These are phyloP conservation scores for Chenopodium quinoa DNA, from an alignment of 148 eudicot genomes.

Conservation along the genomic window DNA sequence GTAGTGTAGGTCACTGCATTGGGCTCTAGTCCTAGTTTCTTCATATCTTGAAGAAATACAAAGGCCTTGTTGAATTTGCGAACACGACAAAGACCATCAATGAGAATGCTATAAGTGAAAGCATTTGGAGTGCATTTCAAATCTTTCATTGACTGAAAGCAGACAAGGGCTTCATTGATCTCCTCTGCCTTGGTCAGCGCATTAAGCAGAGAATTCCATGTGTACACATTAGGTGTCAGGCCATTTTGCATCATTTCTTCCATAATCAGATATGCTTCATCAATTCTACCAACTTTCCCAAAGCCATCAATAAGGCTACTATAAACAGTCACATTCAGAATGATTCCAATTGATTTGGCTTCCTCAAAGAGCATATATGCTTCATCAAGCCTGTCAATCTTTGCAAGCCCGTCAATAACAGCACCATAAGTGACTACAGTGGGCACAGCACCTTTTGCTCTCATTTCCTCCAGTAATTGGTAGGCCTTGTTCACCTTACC, in stretches of 20 bases:
- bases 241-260: conserved; percentile 93
- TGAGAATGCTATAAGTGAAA: conserved; percentile 70
- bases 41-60: conserved; percentile 94
- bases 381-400: conserved; percentile 96
- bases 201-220: conserved; percentile 91
- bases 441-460: conserved; percentile 64
- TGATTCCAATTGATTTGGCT: conserved; percentile 74
- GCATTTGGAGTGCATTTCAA: conserved; percentile 61
- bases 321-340: conserved; percentile 66
- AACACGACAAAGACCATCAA: conserved; percentile 86
- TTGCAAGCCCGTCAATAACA: conserved; percentile 90
- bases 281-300: conserved; percentile 91
- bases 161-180: conserved; percentile 85
- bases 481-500: conserved; percentile 91
- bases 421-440: conserved; percentile 91
- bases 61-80: conserved; percentile 91
- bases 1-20: conserved; percentile 69
- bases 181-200: conserved; percentile 88
- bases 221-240: conserved; percentile 63
- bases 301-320: conserved; percentile 93
- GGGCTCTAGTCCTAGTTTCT: conserved; percentile 71
- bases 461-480: conserved; percentile 95
- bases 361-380: conserved; percentile 99
- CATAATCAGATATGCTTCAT: conserved; percentile 91
- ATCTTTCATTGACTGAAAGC: conserved; percentile 87